A percentile compares a stretch with the other conserved stretches of the same genome.
phyloP scores from a whole-genome alignment of 345 rosid genomes.

The Pistacia integerrima region DNA sequence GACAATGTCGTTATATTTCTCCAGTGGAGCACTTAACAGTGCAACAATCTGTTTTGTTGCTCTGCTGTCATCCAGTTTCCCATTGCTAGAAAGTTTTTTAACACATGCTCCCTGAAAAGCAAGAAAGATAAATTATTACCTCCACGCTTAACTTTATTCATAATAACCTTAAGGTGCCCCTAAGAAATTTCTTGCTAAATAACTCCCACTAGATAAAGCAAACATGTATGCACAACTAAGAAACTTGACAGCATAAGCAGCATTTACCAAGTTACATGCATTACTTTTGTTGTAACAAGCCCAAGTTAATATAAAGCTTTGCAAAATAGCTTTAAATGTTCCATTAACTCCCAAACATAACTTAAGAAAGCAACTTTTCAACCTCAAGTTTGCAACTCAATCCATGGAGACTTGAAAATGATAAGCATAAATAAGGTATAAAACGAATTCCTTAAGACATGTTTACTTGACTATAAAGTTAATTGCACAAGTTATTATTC shows the following conservation, averaged over 20 bases:
- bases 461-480: background rate
- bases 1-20: conserved; percentile 93
- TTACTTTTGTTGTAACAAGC: background rate
- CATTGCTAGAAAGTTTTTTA: conserved; percentile 70
- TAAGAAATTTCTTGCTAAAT: background rate
- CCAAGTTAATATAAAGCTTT: background rate
- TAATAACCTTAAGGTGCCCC: conserved; percentile 8
- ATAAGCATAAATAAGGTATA: background rate
- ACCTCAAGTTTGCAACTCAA: background rate
- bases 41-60: conserved; percentile 94
- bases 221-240: background rate
- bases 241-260: conserved; percentile 7
- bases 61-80: conserved; percentile 79
- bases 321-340: background rate
- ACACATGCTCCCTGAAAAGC: conserved; percentile 87
- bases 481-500: background rate
- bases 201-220: background rate
- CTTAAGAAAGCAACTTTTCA: background rate
- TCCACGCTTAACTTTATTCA: background rate
- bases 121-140: conserved; percentile 3
- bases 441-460: background rate
- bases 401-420: background rate
- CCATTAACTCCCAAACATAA: conserved; percentile 3
- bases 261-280: background rate
- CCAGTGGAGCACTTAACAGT: conserved; percentile 94